phyloP scores from a whole-genome alignment of 1,284 basidiomycete genomes.

The Peniophora sp. region DNA sequence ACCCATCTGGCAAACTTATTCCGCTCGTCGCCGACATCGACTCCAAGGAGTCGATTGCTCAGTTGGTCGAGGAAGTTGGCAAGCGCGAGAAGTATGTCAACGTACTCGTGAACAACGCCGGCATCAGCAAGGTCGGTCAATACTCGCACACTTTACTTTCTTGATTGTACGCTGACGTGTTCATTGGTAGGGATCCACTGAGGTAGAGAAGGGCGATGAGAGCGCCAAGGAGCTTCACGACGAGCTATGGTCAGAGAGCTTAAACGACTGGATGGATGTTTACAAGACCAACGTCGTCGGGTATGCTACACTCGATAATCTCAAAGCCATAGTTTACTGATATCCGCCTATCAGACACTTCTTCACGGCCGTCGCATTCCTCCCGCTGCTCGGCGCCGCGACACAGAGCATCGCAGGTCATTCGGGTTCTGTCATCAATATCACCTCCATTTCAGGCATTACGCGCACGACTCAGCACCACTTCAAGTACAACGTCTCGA shows the following conservation, averaged over 20 bases:
- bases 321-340: not conserved
- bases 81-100: constrained; percentile 27
- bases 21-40: constrained; percentile 24
- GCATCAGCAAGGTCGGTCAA: constrained; percentile 22
- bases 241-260: constrained; percentile 25
- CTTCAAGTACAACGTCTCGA: constrained; percentile 29
- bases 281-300: constrained; percentile 29
- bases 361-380: constrained; percentile 29
- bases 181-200: not conserved
- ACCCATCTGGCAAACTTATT: constrained; percentile 26
- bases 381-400: constrained; percentile 29
- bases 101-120: constrained; percentile 31
- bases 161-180: no score
- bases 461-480: constrained; percentile 28
- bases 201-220: constrained; percentile 24
- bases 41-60: constrained; percentile 24
- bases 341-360: constrained; percentile 17
- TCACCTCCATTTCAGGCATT: constrained; percentile 29
- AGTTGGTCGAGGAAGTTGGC: constrained; percentile 22
- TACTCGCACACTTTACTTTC: no score
- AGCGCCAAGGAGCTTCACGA: constrained; percentile 21
- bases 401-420: constrained; percentile 16
- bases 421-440: constrained; percentile 27
- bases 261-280: constrained; percentile 25
- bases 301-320: constrained; percentile 11